Evolutionary conservation across 169 alveolate genomes (phyloP).

Genomic region (Plasmodium vivax): DNA sequence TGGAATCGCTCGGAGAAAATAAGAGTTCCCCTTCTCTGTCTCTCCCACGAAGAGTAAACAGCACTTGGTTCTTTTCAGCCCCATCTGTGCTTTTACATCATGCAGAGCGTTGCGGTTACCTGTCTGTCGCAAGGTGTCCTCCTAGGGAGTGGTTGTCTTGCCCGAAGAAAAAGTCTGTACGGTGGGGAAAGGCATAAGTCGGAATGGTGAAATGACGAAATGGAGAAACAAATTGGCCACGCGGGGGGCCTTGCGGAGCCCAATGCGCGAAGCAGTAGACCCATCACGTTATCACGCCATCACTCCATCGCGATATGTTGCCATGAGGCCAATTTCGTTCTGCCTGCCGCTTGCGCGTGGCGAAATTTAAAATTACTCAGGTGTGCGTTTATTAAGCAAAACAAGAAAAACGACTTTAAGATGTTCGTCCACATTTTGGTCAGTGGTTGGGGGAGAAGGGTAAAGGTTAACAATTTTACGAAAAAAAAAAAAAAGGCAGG

Average conservation of each 20-base stretch:
- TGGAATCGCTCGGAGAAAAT: not conserved
- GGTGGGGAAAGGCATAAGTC: not conserved
- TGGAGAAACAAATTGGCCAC: not conserved
- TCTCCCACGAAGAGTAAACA: not conserved
- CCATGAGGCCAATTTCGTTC: not conserved
- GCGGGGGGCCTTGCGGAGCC: not conserved
- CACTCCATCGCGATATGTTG: not conserved
- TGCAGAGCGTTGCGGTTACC: constrained; percentile 10
- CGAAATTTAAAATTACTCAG: constrained; percentile 12
- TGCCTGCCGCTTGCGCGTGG: not conserved
- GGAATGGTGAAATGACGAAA: not conserved
- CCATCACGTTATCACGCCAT: not conserved
- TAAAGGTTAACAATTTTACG: not conserved
- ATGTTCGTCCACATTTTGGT: constrained; percentile 38
- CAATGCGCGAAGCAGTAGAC: not conserved
- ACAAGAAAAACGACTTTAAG: constrained; percentile 26
- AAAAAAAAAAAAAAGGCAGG: not conserved
- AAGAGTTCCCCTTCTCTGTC: not conserved
- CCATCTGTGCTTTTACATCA: not conserved
- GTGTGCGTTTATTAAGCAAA: constrained; percentile 31
- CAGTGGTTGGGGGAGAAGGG: not conserved
- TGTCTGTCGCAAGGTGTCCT: not conserved
- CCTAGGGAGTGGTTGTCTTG: not conserved
- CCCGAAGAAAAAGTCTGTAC: constrained; percentile 17
- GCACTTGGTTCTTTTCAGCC: not conserved